These are phyloP conservation scores for Chamaecyparis obtusa DNA, from an alignment of 75 land plant genomes.

Conservation along the genomic window DNA sequence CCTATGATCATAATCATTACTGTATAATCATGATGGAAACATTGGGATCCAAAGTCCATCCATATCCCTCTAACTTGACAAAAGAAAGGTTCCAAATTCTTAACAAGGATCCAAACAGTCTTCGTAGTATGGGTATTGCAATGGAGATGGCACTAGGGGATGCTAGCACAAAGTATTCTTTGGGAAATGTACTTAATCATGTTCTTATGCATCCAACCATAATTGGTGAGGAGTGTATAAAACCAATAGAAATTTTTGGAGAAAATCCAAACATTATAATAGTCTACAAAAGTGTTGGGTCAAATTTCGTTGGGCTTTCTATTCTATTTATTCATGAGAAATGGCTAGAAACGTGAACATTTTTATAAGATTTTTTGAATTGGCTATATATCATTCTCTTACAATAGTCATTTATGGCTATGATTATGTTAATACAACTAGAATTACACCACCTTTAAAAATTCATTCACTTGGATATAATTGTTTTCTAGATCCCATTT, in stretches of 20 bases:
- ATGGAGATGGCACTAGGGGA: constrained; percentile 74
- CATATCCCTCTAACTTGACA: constrained; percentile 76
- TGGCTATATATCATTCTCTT: constrained; percentile 86
- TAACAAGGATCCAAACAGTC: constrained; percentile 52
- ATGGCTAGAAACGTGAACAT: constrained; percentile 70
- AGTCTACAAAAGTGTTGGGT: constrained; percentile 93
- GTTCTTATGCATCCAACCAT: constrained; percentile 91
- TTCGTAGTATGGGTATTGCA: constrained; percentile 90
- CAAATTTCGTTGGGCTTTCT: constrained; percentile 80
- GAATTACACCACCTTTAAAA: constrained; percentile 90
- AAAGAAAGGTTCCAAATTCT: constrained; percentile 61
- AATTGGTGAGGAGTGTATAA: constrained; percentile 87
- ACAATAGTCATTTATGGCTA: constrained; percentile 87
- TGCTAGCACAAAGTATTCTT: constrained; percentile 73
- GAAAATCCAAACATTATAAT: constrained; percentile 84
- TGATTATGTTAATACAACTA: constrained; percentile 86
- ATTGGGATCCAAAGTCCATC: constrained; percentile 93
- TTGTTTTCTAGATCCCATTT: constrained; percentile 92
- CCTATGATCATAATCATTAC: constrained; percentile 92
- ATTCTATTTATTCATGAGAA: constrained; percentile 93
- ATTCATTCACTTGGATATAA: constrained; percentile 97
- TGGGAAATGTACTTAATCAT: constrained; percentile 94
- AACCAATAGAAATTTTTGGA: constrained; percentile 66
- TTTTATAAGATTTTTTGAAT: constrained; percentile 79
- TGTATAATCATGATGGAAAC: constrained; percentile 90